Evolutionary conservation across 106 monocot genomes (phyloP).

Genomic region (Dendrobium nobile): DNA sequence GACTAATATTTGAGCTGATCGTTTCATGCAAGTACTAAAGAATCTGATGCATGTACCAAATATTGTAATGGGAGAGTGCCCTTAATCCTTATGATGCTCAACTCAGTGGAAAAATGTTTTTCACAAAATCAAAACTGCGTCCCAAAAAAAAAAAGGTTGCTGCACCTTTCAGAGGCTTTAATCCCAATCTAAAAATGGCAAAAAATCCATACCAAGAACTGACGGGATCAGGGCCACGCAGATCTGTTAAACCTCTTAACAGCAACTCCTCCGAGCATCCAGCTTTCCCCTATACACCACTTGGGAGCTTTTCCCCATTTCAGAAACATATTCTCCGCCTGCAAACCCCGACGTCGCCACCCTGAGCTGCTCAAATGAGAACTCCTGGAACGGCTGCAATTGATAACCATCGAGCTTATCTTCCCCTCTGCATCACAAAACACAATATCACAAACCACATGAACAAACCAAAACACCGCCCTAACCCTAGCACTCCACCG

Average conservation of each 20-base stretch:
- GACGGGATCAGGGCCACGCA: conserved; percentile 94
- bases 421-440: conserved; percentile 29
- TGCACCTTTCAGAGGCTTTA: background rate
- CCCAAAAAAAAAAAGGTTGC: background rate
- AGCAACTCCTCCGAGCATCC: conserved; percentile 72
- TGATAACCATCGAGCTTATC: conserved; percentile 39
- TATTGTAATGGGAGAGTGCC: background rate
- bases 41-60: background rate
- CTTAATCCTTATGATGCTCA: background rate
- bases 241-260: conserved; percentile 88
- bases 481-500: conserved; percentile 24
- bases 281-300: conserved; percentile 93
- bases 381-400: conserved; percentile 79
- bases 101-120: background rate
- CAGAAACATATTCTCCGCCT: conserved; percentile 86
- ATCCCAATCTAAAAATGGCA: conserved; percentile 6
- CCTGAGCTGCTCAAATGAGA: conserved; percentile 77
- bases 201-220: conserved; percentile 65
- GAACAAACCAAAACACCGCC: conserved; percentile 7
- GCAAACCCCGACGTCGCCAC: conserved; percentile 84
- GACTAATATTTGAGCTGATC: background rate
- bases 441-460: conserved; percentile 3
- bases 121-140: background rate
- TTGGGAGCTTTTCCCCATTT: conserved; percentile 94
- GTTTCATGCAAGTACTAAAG: background rate